Percentiles rank a stretch among this genome's conserved stretches.
These are phyloP conservation scores for Diphasiastrum complanatum DNA, from an alignment of 83 land plant species.

Conservation along the genomic window DNA sequence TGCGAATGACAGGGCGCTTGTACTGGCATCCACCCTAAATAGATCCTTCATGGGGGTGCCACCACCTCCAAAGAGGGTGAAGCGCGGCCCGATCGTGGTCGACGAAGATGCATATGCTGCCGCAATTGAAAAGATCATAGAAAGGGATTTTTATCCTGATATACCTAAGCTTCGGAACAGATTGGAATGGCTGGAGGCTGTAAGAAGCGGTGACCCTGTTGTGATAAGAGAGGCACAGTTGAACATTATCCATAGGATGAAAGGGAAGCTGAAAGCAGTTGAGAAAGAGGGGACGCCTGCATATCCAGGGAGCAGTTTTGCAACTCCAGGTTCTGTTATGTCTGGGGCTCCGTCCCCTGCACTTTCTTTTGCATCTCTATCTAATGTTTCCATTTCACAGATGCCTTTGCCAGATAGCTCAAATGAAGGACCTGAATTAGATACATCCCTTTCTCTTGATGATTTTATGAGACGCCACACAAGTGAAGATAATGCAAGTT, in stretches of 20 bases:
- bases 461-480: conserved; percentile 67
- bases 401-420: too few relatives aligned
- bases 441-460: conserved; percentile 49
- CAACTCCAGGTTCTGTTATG: conserved; percentile 14
- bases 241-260: conserved; percentile 72
- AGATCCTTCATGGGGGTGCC: conserved; percentile 10
- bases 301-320: conserved; percentile 14
- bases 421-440: too few relatives aligned
- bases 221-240: conserved; percentile 83
- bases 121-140: conserved; percentile 89
- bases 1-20: conserved; percentile 14
- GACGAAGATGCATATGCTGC: conserved; percentile 91
- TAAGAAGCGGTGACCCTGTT: conserved; percentile 71
- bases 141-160: conserved; percentile 91
- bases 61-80: conserved; percentile 19
- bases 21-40: conserved; percentile 1
- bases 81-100: conserved; percentile 29
- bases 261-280: conserved; percentile 21
- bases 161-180: conserved; percentile 89
- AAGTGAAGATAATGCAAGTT: conserved; percentile 94
- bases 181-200: conserved; percentile 92
- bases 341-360: conserved; percentile 21
- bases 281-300: conserved; percentile 18
- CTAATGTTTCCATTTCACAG: too few relatives aligned
- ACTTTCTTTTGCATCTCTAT: conserved; percentile 10